Percentiles rank a stretch among this genome's conserved stretches.
These are phyloP conservation scores for Tetraselmis chui DNA, from an alignment of 139 green algal species.

Conservation along the genomic window DNA sequence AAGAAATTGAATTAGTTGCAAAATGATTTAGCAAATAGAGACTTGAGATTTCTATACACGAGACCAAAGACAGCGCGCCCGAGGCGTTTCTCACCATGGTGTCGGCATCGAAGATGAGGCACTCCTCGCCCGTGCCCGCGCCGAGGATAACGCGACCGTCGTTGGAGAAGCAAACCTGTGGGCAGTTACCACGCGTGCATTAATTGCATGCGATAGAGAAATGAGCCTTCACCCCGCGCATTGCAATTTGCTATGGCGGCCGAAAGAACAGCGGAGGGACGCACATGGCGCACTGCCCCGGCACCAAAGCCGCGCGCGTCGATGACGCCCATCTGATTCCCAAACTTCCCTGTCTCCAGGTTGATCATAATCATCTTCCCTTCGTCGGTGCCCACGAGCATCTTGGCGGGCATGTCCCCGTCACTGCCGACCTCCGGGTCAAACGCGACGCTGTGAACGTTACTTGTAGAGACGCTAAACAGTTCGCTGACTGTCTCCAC, in stretches of 20 bases:
- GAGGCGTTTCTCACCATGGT: not conserved
- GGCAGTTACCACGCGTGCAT: too few species aligned
- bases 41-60: too few species aligned
- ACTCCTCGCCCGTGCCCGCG: not conserved
- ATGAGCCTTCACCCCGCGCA: too few species aligned
- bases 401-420: not conserved
- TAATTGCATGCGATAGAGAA: too few species aligned
- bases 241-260: too few species aligned
- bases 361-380: not conserved
- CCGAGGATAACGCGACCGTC: not conserved
- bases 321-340: not conserved
- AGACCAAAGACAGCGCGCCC: too few species aligned
- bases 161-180: not conserved
- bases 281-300: not conserved
- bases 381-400: not conserved
- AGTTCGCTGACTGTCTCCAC: not conserved
- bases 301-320: not conserved
- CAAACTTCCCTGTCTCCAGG: not conserved
- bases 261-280: not conserved
- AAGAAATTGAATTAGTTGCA: too few species aligned
- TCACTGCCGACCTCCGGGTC: not conserved
- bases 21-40: too few species aligned
- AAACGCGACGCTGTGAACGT: not conserved
- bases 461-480: not conserved
- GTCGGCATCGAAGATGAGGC: not conserved